phyloP scores from a whole-genome alignment of 1,284 basidiomycete genomes.

The Heterobasidion irregulare region DNA sequence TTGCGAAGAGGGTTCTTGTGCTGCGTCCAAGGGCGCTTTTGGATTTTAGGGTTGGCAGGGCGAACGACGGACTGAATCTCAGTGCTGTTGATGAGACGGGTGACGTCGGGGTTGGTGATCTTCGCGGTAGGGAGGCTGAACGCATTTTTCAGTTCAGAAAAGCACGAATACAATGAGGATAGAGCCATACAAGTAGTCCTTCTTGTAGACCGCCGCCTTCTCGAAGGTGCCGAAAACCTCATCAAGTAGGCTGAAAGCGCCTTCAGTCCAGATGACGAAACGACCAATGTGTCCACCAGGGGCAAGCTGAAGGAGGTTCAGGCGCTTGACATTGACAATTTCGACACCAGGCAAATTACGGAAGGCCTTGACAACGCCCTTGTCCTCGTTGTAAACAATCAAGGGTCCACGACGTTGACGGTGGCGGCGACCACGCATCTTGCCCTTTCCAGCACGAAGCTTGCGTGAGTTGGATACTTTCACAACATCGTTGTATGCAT shows the following conservation, averaged over 20 bases:
- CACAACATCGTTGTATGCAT: constrained; percentile 90
- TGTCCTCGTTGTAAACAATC: constrained; percentile 96
- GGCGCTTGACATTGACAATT: constrained; percentile 87
- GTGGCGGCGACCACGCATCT: constrained; percentile 95
- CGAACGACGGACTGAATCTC: constrained; percentile 96
- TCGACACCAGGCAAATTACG: constrained; percentile 99
- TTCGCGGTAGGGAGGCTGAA: constrained; percentile 85
- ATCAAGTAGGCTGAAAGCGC: constrained; percentile 89
- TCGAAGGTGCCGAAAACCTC: constrained; percentile 93
- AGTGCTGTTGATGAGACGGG: constrained; percentile 96
- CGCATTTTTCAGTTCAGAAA: not conserved
- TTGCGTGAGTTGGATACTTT: constrained; percentile 99
- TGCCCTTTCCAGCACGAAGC: constrained; percentile 95
- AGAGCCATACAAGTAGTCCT: constrained; percentile 72
- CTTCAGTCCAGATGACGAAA: constrained; percentile 99
- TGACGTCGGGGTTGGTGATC: constrained; percentile 96
- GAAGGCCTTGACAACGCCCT: constrained; percentile 97
- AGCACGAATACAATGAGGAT: not conserved
- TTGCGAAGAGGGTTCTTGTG: constrained; percentile 99
- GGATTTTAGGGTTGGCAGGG: constrained; percentile 71
- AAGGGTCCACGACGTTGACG: constrained; percentile 97
- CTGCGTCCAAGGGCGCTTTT: constrained; percentile 96
- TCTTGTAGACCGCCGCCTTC: constrained; percentile 82
- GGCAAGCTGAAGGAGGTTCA: constrained; percentile 98
- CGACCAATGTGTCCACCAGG: constrained; percentile 99